Evolutionary conservation across 345 rosid genomes (phyloP).

Genomic region (Citrus inodora): DNA sequence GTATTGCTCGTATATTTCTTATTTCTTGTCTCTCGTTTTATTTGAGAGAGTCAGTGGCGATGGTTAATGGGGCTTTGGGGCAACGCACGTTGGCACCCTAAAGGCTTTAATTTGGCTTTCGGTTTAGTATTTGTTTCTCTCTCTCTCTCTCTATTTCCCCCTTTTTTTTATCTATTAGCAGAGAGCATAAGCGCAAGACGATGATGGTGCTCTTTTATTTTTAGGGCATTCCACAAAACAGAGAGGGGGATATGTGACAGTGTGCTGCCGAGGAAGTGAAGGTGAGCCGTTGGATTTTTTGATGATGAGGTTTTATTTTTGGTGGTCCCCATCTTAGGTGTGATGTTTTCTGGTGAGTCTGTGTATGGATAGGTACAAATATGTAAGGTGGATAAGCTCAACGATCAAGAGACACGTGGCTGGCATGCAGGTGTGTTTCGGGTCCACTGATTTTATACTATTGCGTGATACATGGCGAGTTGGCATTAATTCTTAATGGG

Average conservation of each 20-base stretch:
- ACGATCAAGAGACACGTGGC: neutral
- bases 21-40: neutral
- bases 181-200: neutral
- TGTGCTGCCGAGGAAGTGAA: neutral
- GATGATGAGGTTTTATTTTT: neutral
- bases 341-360: neutral
- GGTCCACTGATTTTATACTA: neutral
- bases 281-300: neutral
- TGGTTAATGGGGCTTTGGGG: neutral
- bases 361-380: neutral
- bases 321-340: neutral
- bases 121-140: neutral
- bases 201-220: neutral
- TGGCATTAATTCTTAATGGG: neutral
- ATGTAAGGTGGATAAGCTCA: neutral
- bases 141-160: too few relatives aligned
- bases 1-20: too few relatives aligned
- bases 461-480: neutral
- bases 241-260: neutral
- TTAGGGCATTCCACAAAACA: neutral
- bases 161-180: neutral
- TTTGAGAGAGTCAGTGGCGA: neutral
- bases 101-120: neutral
- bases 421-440: neutral
- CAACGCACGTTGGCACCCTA: neutral